Percentiles rank a stretch among this genome's conserved stretches.
Conservation (phyloP, 768 basidiomycete genomes). For the Pleurotus platypus region DNA sequence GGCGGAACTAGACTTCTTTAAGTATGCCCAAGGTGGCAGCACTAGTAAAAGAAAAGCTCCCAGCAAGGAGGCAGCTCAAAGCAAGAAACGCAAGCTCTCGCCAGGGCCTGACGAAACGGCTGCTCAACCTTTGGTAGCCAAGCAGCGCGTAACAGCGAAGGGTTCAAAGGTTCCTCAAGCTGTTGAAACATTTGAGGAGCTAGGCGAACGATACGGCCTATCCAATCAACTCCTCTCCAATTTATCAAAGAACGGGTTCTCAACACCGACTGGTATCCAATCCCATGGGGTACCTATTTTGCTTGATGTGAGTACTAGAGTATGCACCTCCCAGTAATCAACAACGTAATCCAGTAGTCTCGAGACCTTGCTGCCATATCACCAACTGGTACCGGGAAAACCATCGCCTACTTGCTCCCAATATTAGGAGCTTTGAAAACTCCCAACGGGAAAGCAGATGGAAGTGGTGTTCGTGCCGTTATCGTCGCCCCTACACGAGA, state of each 20-base stretch:
- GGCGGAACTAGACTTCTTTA: conserved; percentile 87
- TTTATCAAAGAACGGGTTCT: conserved; percentile 56
- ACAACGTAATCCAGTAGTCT: conserved; percentile 34
- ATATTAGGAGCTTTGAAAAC: conserved; percentile 57
- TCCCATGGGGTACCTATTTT: conserved; percentile 77
- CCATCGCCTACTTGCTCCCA: conserved; percentile 87
- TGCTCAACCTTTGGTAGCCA: conserved; percentile 16
- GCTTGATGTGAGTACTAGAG: conserved; percentile 52
- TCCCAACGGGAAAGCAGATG: conserved; percentile 41
- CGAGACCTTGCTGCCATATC: conserved; percentile 93
- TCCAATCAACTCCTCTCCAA: conserved; percentile 63
- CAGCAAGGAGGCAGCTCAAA: conserved; percentile 15
- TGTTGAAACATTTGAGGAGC: conserved; percentile 53
- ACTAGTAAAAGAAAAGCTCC: conserved; percentile 48
- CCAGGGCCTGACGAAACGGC: conserved; percentile 25
- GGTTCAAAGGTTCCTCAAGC: conserved; percentile 66
- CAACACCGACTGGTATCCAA: conserved; percentile 77
- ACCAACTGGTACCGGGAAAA: conserved; percentile 97
- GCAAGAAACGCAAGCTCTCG: conserved; percentile 32
- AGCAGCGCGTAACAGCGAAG: conserved; percentile 72
- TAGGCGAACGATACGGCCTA: conserved; percentile 56
- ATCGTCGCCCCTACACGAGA: conserved; percentile 92
- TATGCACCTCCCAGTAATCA: conserved; percentile 2
- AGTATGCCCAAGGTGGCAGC: conserved; percentile 62
- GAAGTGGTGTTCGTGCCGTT: conserved; percentile 66